Evolutionary conservation across 257 asterid genomes (phyloP), one percentile per base, ranked within the genome.

Genomic region (Asclepias syriaca): DNA sequence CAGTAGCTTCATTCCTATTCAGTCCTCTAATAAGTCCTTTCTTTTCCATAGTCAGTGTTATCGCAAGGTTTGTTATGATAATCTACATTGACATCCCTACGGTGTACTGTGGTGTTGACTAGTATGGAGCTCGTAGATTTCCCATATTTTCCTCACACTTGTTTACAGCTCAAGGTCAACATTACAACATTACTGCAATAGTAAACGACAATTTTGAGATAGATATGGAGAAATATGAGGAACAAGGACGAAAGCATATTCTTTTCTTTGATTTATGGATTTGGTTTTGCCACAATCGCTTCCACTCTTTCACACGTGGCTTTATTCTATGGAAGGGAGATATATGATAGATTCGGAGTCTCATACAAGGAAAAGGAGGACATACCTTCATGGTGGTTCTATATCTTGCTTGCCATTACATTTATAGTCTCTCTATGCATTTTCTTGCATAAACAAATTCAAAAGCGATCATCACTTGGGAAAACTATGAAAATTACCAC

Each of bases 271-370:
- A 85, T 85, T 12, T 90, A 90, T 40, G 98, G 98, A 54, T 88
- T 92, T 55, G 96, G 98, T 63, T 92, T 92, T 63, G 98, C 98
- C 45, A 90, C 98, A 48, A 88, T 90, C 66, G 95, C 97, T 16
- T 51, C 98, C 56, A 90, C 98, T 71, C 81, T 92, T 40, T 86
- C 97, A 29, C 98, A 90, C 14, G 98, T 90, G 45, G 86, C 66
- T 56, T 78, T 83, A 76, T 92, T 92, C 90, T 88, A 92, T 37
- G 98, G 98, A 85, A 88, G 98, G 98, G 97, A 92, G 74, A 92
- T 90, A 27, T 84, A 82, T 10, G 76, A 82, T 66, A 85, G 93
- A 69, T 90, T 84, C 70, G 84, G 84, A 4, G 95, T 90, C 77
- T 90, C 98, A 8, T 80, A 84, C 80, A 84, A 85, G 80, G 88